These are phyloP conservation scores for Tympanopsis confertula DNA, from an alignment of 2,329 filamentous ascomycete species.

Conservation along the genomic window DNA sequence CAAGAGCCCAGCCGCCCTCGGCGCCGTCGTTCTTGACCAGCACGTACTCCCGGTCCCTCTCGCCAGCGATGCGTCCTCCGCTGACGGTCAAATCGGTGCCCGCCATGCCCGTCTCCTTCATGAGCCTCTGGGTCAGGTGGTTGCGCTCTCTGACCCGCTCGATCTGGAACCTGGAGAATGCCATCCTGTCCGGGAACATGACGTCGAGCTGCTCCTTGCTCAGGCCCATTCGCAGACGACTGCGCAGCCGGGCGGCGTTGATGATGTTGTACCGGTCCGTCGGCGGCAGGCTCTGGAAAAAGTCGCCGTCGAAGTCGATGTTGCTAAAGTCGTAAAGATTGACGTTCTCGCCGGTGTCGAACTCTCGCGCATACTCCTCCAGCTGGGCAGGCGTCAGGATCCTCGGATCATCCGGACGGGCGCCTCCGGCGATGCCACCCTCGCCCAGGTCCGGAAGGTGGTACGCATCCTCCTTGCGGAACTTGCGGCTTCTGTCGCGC, in stretches of 20 bases:
- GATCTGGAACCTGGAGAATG: constrained; percentile 91
- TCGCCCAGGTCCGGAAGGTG: constrained; percentile 78
- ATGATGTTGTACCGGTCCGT: constrained; percentile 94
- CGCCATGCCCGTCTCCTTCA: constrained; percentile 87
- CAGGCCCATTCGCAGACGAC: constrained; percentile 83
- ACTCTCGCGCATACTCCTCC: constrained; percentile 86
- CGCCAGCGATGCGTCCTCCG: constrained; percentile 62
- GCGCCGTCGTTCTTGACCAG: constrained; percentile 91
- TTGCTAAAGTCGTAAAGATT: constrained; percentile 92
- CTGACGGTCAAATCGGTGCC: constrained; percentile 60
- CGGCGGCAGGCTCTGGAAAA: constrained; percentile 82
- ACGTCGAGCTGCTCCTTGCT: constrained; percentile 90
- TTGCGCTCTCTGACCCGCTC: constrained; percentile 88
- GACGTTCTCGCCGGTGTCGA: constrained; percentile 83
- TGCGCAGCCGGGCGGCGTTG: constrained; percentile 81
- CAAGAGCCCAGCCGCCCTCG: constrained; percentile 90
- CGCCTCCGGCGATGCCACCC: constrained; percentile 72
- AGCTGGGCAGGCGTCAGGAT: constrained; percentile 94
- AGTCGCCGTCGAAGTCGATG: constrained; percentile 92
- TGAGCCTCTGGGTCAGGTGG: constrained; percentile 83
- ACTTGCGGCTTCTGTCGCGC: constrained; percentile 61
- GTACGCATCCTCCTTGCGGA: constrained; percentile 87
- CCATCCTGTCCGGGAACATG: constrained; percentile 98
- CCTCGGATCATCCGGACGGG: constrained; percentile 77
- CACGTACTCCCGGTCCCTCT: constrained; percentile 87